A percentile compares a stretch with the other conserved stretches of the same genome.
Evolutionary conservation across 73 alveolate species (phyloP).

Genomic region (Paraurostyla sp.): DNA sequence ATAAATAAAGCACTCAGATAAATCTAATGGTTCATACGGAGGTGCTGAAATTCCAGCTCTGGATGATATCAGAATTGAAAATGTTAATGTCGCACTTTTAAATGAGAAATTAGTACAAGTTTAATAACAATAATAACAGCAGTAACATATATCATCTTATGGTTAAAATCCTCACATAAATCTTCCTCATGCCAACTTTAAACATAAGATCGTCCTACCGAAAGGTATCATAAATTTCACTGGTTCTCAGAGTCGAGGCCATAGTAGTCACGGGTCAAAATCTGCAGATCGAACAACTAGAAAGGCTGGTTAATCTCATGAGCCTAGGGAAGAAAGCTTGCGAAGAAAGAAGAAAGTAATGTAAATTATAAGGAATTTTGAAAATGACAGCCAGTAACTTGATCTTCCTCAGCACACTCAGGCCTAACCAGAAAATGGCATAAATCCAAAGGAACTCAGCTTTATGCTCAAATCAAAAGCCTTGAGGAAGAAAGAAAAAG

Average conservation of each 20-base stretch:
- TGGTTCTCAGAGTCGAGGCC: background rate
- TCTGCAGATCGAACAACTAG: conserved; percentile 34
- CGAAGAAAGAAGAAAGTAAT: conserved; percentile 12
- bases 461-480: background rate
- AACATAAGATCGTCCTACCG: conserved; percentile 23
- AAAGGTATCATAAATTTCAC: conserved; percentile 37
- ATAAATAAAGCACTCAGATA: conserved; percentile 22
- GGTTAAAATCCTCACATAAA: background rate
- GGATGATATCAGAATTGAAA: background rate
- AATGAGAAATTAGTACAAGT: conserved; percentile 8
- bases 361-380: conserved; percentile 44
- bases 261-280: conserved; percentile 24
- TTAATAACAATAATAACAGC: background rate
- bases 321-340: conserved; percentile 48
- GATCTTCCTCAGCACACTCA: conserved; percentile 20
- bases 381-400: background rate
- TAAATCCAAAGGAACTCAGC: background rate
- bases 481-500: background rate
- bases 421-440: background rate
- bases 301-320: conserved; percentile 6
- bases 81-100: conserved; percentile 1
- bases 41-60: conserved; percentile 18
- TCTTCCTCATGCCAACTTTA: background rate
- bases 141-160: background rate
- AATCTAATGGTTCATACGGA: conserved; percentile 25